Evolutionary conservation across 23 red algal species (phyloP), one percentile per base, ranked within the genome.

Genomic region (Cyanidium caldarium): DNA sequence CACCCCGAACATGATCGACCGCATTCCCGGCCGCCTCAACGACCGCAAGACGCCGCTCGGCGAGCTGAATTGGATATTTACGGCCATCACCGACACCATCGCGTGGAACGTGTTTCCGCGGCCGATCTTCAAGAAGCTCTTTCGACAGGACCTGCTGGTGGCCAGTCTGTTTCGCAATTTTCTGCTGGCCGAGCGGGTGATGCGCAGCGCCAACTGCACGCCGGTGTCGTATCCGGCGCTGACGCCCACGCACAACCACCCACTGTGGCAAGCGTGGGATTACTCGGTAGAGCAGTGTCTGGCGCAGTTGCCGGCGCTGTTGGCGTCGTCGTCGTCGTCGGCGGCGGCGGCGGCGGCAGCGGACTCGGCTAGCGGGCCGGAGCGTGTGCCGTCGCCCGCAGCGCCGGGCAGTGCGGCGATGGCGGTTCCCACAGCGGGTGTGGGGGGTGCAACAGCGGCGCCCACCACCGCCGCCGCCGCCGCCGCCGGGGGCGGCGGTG

Each of bases 51-150:
- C 84, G 14, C 80, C 82, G 41, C 72, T 98, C 17, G 92, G 92
- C 37, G 83, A 88, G 46, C 61, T 98, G 20, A 82, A 94, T 36
- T 86, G 82, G 81, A 98, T 98, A 31, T 88, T 98, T 40, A 86
- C 80, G 23, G 84, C 92, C 3, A 78, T 98, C 0, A 98, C 92
- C 65, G 92, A 98, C 71, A 84, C 92, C 2, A 98, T 98, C 56
- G 92, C 92, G 1, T 98, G 92, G 92, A 98, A 88, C 69, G 44
- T 81, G 25, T 68, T 98, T 26, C 92, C 80, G n/a, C 68, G 84
- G 45, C 69, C 61, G 23, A 35, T 79, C 13, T 98, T 98, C 57
- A 88, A 86, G 57, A 38, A 68, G 40, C 69, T 98, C 42, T 98
- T 85, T 56, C 72, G 92, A 40, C 92, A 87, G 45, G 84, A 98